Base-by-base conservation (phyloP, 2,329 filamentous ascomycete species). In the Aspergillus calidoustus region DNA sequence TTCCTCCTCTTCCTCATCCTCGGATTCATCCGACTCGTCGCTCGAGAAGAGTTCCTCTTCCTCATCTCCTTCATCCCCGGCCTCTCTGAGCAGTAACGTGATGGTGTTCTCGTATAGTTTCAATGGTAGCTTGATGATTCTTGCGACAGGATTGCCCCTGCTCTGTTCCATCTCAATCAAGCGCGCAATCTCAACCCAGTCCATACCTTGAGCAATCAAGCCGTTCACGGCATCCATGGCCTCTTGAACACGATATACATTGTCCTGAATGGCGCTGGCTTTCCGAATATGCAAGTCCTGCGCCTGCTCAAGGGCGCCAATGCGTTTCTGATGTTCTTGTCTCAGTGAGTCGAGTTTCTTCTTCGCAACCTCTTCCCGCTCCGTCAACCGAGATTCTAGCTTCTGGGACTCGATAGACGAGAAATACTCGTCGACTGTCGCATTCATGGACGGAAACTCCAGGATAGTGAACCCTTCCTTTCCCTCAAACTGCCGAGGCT, bases 331-430 rank as follows among this genome's bases (percentile, higher is more conserved):
- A 69, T 99, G 95, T 67, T 97, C 94, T 57, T 88, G 84, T 69
- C 87, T 87, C 0, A 93, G 92, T n/a, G 90, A 86, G 43, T 97
- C 91, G 3, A 99, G 83, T 75, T 96, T 97, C 71, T 87, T 87
- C 77, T 89, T 91, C 3, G 95, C 95, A 4, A 85, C 83, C 22
- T 90, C 87, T 76, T 99, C 93, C 53, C 90, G 87, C 75, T 98
- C 94, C 4, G 87, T 87, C 4, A 98, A 80, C 57, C 88, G 86
- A 1, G 92, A 96, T 75, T 96, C 91, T 1, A 98, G 83, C 74
- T 92, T 96, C 74, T 97, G 94, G 0, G 93, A 92, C 78, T 99
- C 95, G 28, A 98, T 87, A 0, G 94, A 98, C 0, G 95, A 98
- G 76, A 96, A 98, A 80, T 97, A 99, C 68, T 97, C 92, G 73